Conservation (phyloP, 2,329 filamentous ascomycete genomes). For the Huntiella bhutanensis region DNA sequence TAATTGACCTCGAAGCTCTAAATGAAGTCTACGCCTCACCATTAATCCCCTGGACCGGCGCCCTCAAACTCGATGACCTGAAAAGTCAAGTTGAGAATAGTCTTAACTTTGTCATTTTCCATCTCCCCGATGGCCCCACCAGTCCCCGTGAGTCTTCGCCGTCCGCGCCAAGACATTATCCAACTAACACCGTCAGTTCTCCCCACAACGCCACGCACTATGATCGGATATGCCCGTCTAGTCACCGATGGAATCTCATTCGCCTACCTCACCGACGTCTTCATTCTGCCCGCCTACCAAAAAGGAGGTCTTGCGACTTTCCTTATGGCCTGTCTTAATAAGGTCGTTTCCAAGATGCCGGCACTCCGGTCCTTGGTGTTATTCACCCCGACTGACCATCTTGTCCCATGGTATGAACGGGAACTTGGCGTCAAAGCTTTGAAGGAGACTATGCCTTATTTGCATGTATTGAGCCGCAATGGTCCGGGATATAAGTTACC, state of each 20-base stretch:
- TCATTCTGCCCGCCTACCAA: slow-evolving; percentile 40
- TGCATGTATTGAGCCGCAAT: slow-evolving; percentile 2
- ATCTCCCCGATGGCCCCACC: slow-evolving; percentile 19
- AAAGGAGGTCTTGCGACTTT: slow-evolving; percentile 44
- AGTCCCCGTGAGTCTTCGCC: not conserved
- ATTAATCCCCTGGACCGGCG: slow-evolving; percentile 40
- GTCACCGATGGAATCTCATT: slow-evolving; percentile 53
- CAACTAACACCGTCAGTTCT: slow-evolving; percentile 16
- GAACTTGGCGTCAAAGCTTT: slow-evolving; percentile 27
- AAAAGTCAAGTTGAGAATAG: slow-evolving; percentile 36
- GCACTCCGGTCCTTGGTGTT: slow-evolving; percentile 40
- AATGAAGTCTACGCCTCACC: slow-evolving; percentile 37
- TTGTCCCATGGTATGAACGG: slow-evolving; percentile 27
- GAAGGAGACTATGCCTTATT: slow-evolving; percentile 17
- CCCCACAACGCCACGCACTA: slow-evolving; percentile 17
- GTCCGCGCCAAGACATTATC: not conserved
- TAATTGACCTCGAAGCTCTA: slow-evolving; percentile 34
- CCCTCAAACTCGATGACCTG: slow-evolving; percentile 28
- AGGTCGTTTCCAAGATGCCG: slow-evolving; percentile 36
- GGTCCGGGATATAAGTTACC: slow-evolving; percentile 2
- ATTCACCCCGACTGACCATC: slow-evolving; percentile 21
- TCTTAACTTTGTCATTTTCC: slow-evolving; percentile 40
- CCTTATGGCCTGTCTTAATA: slow-evolving; percentile 42
- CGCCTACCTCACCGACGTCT: slow-evolving; percentile 50
- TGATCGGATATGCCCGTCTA: slow-evolving; percentile 30